These are phyloP conservation scores for Candida xiaguanensis DNA, from an alignment of 805 yeast genomes.

Conservation along the genomic window DNA sequence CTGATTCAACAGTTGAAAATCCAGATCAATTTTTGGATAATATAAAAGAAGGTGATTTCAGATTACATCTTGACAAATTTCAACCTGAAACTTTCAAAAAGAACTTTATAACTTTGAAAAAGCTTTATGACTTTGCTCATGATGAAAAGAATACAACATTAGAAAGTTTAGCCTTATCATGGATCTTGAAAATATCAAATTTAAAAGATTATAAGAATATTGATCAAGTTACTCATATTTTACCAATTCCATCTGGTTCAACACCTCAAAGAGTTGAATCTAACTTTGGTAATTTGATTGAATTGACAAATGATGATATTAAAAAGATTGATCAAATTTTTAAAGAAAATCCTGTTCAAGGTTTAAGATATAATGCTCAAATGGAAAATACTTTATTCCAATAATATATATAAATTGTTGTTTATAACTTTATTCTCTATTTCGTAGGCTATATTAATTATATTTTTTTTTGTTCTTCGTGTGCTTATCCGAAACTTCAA, in stretches of 20 bases:
- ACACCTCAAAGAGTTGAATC: slow-evolving; percentile 55
- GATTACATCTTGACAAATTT: slow-evolving; percentile 54
- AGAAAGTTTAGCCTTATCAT: slow-evolving; percentile 46
- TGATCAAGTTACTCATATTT: slow-evolving; percentile 45
- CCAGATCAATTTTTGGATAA: slow-evolving; percentile 32
- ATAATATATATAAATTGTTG: slow-evolving; percentile 1
- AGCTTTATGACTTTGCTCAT: slow-evolving; percentile 49
- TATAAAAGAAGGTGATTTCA: slow-evolving; percentile 54
- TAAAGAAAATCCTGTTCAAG: slow-evolving; percentile 43
- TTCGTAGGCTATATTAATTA: no score
- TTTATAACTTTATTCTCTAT: no score
- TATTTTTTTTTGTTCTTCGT: neutral
- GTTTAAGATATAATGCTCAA: slow-evolving; percentile 50
- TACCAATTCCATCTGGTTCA: slow-evolving; percentile 83
- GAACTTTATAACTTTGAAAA: slow-evolving; percentile 49
- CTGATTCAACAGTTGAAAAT: slow-evolving; percentile 52
- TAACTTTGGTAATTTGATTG: slow-evolving; percentile 46
- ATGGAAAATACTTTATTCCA: slow-evolving; percentile 10
- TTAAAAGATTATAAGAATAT: slow-evolving; percentile 44
- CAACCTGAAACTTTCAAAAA: slow-evolving; percentile 50
- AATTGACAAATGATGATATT: slow-evolving; percentile 56
- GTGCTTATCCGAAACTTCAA: slow-evolving; percentile 2
- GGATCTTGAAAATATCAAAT: slow-evolving; percentile 64
- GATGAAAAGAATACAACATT: slow-evolving; percentile 48
- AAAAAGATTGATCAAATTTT: slow-evolving; percentile 47